Percentiles rank a stretch among this genome's conserved stretches.
These are phyloP conservation scores for Sicyos edulis DNA, from an alignment of 306 rosid species.

Conservation along the genomic window DNA sequence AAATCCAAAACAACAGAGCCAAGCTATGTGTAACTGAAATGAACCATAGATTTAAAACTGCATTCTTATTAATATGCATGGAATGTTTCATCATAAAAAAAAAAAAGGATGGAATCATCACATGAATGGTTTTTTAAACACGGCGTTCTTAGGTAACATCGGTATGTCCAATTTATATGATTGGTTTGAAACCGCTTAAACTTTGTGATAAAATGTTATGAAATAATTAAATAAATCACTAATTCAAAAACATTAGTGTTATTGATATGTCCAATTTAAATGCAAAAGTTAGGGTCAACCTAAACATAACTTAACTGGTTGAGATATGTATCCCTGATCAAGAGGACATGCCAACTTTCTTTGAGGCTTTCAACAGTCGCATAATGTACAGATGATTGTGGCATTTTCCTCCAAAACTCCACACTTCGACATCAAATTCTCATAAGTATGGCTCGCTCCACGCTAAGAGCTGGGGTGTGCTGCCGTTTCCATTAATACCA, in stretches of 20 bases:
- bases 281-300: neutral
- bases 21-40: neutral
- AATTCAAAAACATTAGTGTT: too few relatives aligned
- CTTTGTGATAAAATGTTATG: too few relatives aligned
- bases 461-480: neutral
- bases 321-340: too few relatives aligned
- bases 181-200: neutral
- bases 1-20: constrained; percentile 27
- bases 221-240: too few relatives aligned
- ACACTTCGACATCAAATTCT: neutral
- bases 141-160: neutral
- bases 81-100: too few relatives aligned
- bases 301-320: neutral
- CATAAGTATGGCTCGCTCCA: neutral
- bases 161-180: too few relatives aligned
- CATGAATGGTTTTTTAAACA: neutral
- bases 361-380: too few relatives aligned
- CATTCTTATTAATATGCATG: too few relatives aligned
- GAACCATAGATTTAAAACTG: neutral
- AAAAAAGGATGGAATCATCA: neutral
- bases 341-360: too few relatives aligned
- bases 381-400: neutral
- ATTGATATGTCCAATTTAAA: too few relatives aligned
- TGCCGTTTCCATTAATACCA: neutral
- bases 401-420: neutral